A percentile compares a stretch with the other conserved stretches of the same genome.
phyloP scores from a whole-genome alignment of 106 monocot species.

The Apostasia shenzhenica region DNA sequence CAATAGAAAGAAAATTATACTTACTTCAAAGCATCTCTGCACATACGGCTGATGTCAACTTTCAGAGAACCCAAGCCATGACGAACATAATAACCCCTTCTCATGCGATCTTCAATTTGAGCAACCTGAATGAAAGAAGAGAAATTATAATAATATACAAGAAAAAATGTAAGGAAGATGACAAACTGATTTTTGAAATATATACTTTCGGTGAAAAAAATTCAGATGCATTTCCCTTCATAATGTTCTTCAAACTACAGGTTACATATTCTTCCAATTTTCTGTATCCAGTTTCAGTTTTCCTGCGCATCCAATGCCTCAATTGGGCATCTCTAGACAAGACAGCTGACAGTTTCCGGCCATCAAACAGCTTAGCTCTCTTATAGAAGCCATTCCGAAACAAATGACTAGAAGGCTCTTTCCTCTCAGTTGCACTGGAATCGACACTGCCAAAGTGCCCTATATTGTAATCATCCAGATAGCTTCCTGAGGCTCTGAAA shows the following conservation, averaged over 20 bases:
- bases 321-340: constrained; percentile 82
- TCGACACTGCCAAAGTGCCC: constrained; percentile 19
- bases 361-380: constrained; percentile 67
- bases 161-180: neutral
- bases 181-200: neutral
- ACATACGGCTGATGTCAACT: constrained; percentile 90
- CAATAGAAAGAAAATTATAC: constrained; percentile 4
- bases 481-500: constrained; percentile 21
- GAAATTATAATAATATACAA: neutral
- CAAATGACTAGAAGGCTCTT: constrained; percentile 26
- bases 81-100: constrained; percentile 80
- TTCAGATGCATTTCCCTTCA: constrained; percentile 72
- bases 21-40: constrained; percentile 89
- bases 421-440: constrained; percentile 19
- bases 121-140: constrained; percentile 51
- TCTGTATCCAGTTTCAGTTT: constrained; percentile 67
- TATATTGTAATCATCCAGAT: constrained; percentile 26
- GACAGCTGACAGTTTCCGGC: constrained; percentile 58
- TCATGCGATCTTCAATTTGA: constrained; percentile 84
- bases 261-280: constrained; percentile 78
- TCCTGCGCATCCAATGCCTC: constrained; percentile 75
- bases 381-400: constrained; percentile 83
- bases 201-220: constrained; percentile 81
- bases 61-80: constrained; percentile 76
- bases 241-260: constrained; percentile 73